Evolutionary conservation across 805 yeast species (phyloP).

Genomic region (Ogataea pilisensis): DNA sequence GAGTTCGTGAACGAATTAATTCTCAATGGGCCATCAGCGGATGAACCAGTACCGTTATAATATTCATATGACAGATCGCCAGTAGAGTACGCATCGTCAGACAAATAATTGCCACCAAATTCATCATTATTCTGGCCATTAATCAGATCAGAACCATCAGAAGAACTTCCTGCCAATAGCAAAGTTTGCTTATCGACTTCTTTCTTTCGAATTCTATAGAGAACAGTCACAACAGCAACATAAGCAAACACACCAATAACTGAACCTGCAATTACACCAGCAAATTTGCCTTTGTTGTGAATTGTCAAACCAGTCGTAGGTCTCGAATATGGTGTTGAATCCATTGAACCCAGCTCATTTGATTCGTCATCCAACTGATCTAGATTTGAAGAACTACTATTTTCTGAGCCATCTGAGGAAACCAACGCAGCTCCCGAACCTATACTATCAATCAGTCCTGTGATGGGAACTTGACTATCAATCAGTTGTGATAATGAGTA

Average conservation of each 20-base stretch:
- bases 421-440: slow-evolving; percentile 9
- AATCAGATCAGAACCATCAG: slow-evolving; percentile 3
- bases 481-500: slow-evolving; percentile 60
- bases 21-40: slow-evolving; percentile 7
- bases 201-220: slow-evolving; percentile 41
- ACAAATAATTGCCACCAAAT: neutral
- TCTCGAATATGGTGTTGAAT: slow-evolving; percentile 14
- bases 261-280: slow-evolving; percentile 82
- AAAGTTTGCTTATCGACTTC: slow-evolving; percentile 11
- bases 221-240: slow-evolving; percentile 53
- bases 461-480: slow-evolving; percentile 63
- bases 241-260: slow-evolving; percentile 71
- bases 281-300: slow-evolving; percentile 40
- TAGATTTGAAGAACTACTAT: slow-evolving; percentile 9
- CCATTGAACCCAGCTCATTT: slow-evolving; percentile 26
- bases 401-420: slow-evolving; percentile 1
- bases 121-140: neutral
- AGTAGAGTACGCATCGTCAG: neutral
- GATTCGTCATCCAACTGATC: slow-evolving; percentile 5
- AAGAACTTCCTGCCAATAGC: slow-evolving; percentile 6
- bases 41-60: slow-evolving; percentile 2
- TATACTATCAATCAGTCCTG: slow-evolving; percentile 34
- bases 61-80: neutral
- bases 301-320: slow-evolving; percentile 7
- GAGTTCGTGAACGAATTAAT: slow-evolving; percentile 14